Base-by-base conservation (phyloP, 2,329 filamentous ascomycete genomes). In the Aspergillus awamori region DNA sequence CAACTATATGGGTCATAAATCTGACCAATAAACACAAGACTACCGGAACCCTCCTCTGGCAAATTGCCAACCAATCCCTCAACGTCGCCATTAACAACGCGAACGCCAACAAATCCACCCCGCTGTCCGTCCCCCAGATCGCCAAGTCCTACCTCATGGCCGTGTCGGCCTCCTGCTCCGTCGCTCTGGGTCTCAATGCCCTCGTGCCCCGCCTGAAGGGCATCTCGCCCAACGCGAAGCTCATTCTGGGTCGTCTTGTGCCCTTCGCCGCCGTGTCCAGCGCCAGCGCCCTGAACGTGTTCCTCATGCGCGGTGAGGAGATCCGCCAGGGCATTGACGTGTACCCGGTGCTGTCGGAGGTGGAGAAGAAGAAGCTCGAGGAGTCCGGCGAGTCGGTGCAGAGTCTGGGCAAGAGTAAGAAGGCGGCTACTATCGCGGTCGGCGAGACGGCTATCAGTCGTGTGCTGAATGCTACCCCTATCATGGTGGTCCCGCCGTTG, bases 81-180 rank as follows among this genome's bases (percentile, higher is more conserved):
- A 99, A 99, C 76, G 95, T 99, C 28, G 94, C 92, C 68, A 94
- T 99, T 84, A 99, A 99, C 84, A 93, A 88, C 76, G 91, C 94
- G 74, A 99, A 99, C 77, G 92, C 94, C 65, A 99, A 99, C 85
- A 99, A 99, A 79, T 97, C 93, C 41, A 93, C 92, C 3, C 92
- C 94, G 1, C 85, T 98, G 65, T 90, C 91, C 20, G 89, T 87
- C 61, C 86, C 87, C 22, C 91, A 92, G 68, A 88, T 99, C 64
- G 86, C 89, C 64, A 89, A 97, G 78, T 97, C 93, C 55, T 99
- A 98, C 82, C 86, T 90, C 74, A 84, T 97, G 63, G 95, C 95
- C 57, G 95, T 99, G 20, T 89, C 91, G 59, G 94, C 95, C 33
- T 97, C 92, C 13, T 99, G 95, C 81, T 91, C 90, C 65, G 95